phyloP scores from a whole-genome alignment of 495 filamentous ascomycete genomes.

The Aspergillus egyptiacus region DNA sequence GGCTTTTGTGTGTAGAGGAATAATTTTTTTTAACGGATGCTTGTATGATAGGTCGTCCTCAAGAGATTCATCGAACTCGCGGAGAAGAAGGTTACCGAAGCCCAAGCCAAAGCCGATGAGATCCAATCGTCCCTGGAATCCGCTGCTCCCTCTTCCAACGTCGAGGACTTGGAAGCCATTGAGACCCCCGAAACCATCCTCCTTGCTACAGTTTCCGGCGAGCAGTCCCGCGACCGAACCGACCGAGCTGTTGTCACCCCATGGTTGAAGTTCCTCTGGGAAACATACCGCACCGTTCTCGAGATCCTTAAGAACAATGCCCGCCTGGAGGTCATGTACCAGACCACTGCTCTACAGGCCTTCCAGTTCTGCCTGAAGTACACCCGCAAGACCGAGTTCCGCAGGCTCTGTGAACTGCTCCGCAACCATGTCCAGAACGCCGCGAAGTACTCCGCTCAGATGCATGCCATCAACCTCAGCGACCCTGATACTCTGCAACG shows the following conservation, averaged over 20 bases:
- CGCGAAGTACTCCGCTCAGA: slow-evolving; percentile 96
- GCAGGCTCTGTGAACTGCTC: slow-evolving; percentile 92
- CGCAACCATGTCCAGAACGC: slow-evolving; percentile 99
- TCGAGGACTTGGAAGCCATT: slow-evolving; percentile 93
- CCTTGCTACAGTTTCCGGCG: slow-evolving; percentile 93
- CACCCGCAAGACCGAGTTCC: slow-evolving; percentile 97
- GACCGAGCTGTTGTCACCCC: slow-evolving; percentile 97
- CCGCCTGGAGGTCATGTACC: slow-evolving; percentile 93
- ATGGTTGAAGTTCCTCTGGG: slow-evolving; percentile 99
- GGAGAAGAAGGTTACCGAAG: slow-evolving; percentile 91
- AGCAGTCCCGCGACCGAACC: slow-evolving; percentile 93
- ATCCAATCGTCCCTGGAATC: slow-evolving; percentile 82
- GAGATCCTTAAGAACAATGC: slow-evolving; percentile 99
- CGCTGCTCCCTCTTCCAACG: slow-evolving; percentile 59
- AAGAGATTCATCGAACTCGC: slow-evolving; percentile 97
- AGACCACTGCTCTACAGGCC: slow-evolving; percentile 93
- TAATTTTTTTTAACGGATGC: too few species aligned
- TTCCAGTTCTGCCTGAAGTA: slow-evolving; percentile 99
- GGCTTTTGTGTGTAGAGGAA: too few species aligned
- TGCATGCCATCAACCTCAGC: slow-evolving; percentile 98
- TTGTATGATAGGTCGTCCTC: slow-evolving; percentile 61
- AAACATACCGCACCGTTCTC: slow-evolving; percentile 97
- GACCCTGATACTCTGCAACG: slow-evolving; percentile 95
- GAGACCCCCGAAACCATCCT: slow-evolving; percentile 98
- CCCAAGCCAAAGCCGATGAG: slow-evolving; percentile 92